These are phyloP conservation scores for Coemansia sp. DNA, from an alignment of 192 early-diverging fungal genomes.

Conservation along the genomic window DNA sequence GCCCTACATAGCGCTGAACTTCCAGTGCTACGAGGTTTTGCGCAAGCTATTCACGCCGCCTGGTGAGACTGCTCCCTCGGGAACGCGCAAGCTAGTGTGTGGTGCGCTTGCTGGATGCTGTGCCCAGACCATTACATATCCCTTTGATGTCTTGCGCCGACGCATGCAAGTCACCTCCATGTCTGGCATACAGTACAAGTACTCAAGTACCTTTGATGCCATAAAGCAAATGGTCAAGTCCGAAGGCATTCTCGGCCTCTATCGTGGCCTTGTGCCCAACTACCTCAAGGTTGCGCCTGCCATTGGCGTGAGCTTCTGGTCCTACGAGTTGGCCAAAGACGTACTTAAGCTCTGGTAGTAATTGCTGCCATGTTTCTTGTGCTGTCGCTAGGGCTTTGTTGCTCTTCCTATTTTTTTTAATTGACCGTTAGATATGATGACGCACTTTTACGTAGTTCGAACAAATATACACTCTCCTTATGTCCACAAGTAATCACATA, in stretches of 20 bases:
- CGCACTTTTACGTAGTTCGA: neutral
- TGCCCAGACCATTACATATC: constrained; percentile 83
- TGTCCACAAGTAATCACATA: too few species aligned
- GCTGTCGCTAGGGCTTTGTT: neutral
- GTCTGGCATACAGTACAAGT: constrained; percentile 71
- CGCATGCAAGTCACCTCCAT: constrained; percentile 82
- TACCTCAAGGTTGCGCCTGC: constrained; percentile 86
- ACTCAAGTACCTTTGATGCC: constrained; percentile 74
- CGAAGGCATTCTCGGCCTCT: constrained; percentile 74
- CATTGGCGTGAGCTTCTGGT: constrained; percentile 82
- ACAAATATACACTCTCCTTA: neutral
- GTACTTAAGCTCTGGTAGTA: constrained; percentile 58
- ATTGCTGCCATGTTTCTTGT: neutral
- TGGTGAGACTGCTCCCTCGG: constrained; percentile 64
- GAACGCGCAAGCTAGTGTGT: constrained; percentile 67
- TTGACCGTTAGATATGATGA: constrained; percentile 4
- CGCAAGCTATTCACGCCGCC: constrained; percentile 70
- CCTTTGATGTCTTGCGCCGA: constrained; percentile 77
- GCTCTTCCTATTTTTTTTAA: neutral
- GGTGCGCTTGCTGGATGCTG: constrained; percentile 80
- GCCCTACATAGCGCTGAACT: constrained; percentile 83
- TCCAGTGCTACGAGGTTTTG: constrained; percentile 80
- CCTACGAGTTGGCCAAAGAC: constrained; percentile 81
- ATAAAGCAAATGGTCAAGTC: constrained; percentile 63
- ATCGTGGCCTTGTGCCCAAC: constrained; percentile 81